Base-by-base conservation (phyloP, 2,329 filamentous ascomycete species). In the Microdochium paspali region DNA sequence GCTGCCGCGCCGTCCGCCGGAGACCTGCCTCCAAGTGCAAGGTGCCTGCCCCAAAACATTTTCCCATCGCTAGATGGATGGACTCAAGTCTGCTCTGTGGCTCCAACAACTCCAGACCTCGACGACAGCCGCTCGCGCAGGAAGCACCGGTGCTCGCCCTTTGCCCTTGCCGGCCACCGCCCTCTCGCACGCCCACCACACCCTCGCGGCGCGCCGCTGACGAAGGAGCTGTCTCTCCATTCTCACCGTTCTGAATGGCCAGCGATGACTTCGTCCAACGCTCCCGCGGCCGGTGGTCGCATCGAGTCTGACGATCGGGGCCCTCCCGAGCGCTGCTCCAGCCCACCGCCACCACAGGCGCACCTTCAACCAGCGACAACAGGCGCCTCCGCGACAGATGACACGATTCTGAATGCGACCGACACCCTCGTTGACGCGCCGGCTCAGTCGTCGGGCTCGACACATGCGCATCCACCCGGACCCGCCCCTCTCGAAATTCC, bases 221-320 rank as follows among this genome's bases (percentile, higher is more conserved):
- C 73, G 74, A 75, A 77, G 68, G 73, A 77, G 74, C 75, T 76
- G 73, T 73, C 64, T 56, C 53, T 47, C 50, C 51, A 55, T 59
- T 61, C 35, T 21, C 35, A 40, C 35, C 35, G 12, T 40, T 40
- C 35, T 40, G 35, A 40, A 40, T 40, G 63, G 71, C 67, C 65
- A 78, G 76, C 74, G 74, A 79, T 79, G 76, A 77, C 73, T 77
- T 79, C 75, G 76, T 76, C 74, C 61, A 68, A 68, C 63, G 68
- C 63, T 63, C 67, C 64, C 65, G 65, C 61, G 55, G 52, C 59
- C 56, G 55, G 55, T 53, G 49, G 49, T 50, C 50, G 51, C 53
- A 40, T 40, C 47, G 48, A 50, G 48, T 53, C 58, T 52, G 53
- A 53, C 53, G 53, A 46, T 49, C 44, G 32, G 15, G 49, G 44